Percentiles rank a stretch among this genome's conserved stretches.
phyloP scores from a whole-genome alignment of 2,329 filamentous ascomycete genomes.

The Pezicula rhizophila region DNA sequence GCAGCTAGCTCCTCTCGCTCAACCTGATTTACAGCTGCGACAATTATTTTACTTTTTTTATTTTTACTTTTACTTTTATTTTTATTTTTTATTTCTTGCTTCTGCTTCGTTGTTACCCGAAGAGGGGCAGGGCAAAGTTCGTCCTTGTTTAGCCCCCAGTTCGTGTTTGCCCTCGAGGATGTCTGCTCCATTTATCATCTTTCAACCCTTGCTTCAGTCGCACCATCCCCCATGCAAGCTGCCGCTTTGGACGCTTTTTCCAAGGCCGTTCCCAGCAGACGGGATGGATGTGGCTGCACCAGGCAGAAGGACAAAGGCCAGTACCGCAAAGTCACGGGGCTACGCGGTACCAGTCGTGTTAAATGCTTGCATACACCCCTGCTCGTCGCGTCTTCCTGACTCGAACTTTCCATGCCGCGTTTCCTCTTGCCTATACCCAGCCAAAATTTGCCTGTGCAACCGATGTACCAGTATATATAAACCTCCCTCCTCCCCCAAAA shows the following conservation, averaged over 20 bases:
- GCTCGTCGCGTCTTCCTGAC: constrained; percentile 3
- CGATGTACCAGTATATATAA: constrained; percentile 2
- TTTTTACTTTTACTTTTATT: neutral
- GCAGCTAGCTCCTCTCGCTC: too few relatives aligned
- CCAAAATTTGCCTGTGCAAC: neutral
- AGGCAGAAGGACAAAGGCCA: neutral
- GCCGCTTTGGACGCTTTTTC: neutral
- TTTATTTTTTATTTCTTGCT: neutral
- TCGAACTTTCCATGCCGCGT: constrained; percentile 4
- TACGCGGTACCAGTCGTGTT: constrained; percentile 2
- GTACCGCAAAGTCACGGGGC: neutral
- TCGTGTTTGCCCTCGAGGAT: neutral
- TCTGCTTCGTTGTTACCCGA: neutral
- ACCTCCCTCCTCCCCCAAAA: neutral
- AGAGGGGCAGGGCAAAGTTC: neutral
- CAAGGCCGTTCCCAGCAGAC: neutral
- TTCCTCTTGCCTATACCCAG: constrained; percentile 2
- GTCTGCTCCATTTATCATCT: neutral
- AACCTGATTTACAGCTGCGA: too few relatives aligned
- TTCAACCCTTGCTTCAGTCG: neutral
- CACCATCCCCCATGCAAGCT: neutral
- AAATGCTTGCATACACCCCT: constrained; percentile 4
- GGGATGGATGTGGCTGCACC: neutral
- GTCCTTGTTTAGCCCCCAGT: neutral
- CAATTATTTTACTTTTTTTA: neutral